Base-by-base conservation (phyloP, 202 grass and related monocot genomes). In the Saccharum hybrid region DNA sequence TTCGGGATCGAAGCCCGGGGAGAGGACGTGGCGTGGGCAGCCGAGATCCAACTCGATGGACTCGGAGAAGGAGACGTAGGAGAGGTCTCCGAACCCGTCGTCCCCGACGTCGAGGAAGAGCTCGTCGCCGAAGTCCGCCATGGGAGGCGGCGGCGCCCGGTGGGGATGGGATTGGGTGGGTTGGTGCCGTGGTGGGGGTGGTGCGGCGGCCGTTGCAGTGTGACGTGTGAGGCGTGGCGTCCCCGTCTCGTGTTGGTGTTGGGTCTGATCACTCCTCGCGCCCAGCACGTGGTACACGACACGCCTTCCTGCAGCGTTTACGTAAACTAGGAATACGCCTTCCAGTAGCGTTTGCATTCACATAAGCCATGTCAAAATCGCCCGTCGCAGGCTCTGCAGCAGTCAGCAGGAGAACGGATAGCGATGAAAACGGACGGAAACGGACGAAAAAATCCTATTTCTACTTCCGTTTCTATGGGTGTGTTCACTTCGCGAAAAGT, bases 41-140 rank as follows among this genome's bases (percentile, higher is more conserved):
- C 2, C 59, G 71, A 57, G 67, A 70, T 62, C 68, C 79, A 83
- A 59, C 65, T 72, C 83, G 83, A 90, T 57, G 38, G 78, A 31
- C 45, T 82, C 83, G 30, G 83, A 86, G 66, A 86, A 72, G 74
- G 73, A 63, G 74, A 79, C 16, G 62, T 68, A 79, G 74, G 63
- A 62, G 61, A 46, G 56, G 56, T 71, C 82, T 6, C 36, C 59
- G 36, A 81, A 40, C 11, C 13, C 66, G 40, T 68, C 80, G 54
- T 80, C 88, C 1, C 82, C 84, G 51, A 83, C 63, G 34, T 86
- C 88, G 70, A 90, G 88, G 81, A 90, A 87, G 80, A 80, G 45
- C 23, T 87, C 84, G 54, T 90, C 84, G 64, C 28, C 63, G 42
- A 90, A 11, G 42, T 48, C 80, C 70, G 74, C 86, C 82, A 91